Evolutionary conservation across 371 early-diverging fungal genomes (phyloP), one percentile per base, ranked within the genome.

Genomic region (Lichtheimia ramosa): DNA sequence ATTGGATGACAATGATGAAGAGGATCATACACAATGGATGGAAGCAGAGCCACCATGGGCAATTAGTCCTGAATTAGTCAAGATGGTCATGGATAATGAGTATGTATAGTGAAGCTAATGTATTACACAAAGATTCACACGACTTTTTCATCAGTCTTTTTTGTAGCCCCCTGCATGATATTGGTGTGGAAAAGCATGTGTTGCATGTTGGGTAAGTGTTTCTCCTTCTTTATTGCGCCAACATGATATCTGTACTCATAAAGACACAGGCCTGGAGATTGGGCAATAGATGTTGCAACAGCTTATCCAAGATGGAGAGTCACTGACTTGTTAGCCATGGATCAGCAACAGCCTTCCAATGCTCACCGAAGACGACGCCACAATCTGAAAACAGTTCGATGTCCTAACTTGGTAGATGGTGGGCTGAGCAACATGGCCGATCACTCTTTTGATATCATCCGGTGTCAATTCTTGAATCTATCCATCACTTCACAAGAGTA

Each of bases 1-100:
- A 5, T 18, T 21, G 0, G n/a, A n/a, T 21, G 21, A 18, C 46
- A 18, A 18, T 5, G 46, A 46, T 46, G 46, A 46, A 5, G 46
- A 46, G 2, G 46, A 46, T 8, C 21, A 46, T 46, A 16, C 5
- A 18, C 18, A 46, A 16, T 46, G 46, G 46, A 16, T 12, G 16
- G 46, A n/a, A 5, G 40, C 20, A 13, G 18, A 39, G n/a, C 62
- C 70, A 48, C 68, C 71, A 21, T 74, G 75, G 74, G 41, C 51
- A 10, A 50, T 76, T 12, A 70, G 72, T 54, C 65, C 74, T 43
- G 79, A 79, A 51, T 54, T 79, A 15, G 61, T 67, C 0, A 67
- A 64, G n/a, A 43, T 79, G 5, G 76, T 74, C 15, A 42, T 75
- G 4, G 71, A 59, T 18, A 48, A 79, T 56, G 74, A 74, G 79